These are phyloP conservation scores for Agarophyton chilense DNA, from an alignment of 23 red algal genomes.

Conservation along the genomic window DNA sequence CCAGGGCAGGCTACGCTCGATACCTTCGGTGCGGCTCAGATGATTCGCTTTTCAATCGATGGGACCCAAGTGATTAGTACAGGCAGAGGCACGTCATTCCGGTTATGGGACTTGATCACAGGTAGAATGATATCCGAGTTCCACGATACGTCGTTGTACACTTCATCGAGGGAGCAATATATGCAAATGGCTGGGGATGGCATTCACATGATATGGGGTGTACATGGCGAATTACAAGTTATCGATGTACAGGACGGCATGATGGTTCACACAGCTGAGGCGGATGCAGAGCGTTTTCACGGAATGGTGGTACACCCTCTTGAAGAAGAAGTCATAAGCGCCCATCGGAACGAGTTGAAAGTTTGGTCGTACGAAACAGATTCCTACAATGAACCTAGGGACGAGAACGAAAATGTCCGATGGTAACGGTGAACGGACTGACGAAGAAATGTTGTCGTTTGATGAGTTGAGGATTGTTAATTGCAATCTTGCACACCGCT, in stretches of 20 bases:
- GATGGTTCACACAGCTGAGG: slow-evolving; percentile 2
- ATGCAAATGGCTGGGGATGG: slow-evolving; percentile 35
- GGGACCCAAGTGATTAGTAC: slow-evolving; percentile 7
- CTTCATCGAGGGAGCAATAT: not conserved
- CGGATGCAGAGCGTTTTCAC: not conserved
- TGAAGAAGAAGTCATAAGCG: slow-evolving; percentile 32
- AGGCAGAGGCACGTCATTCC: not conserved
- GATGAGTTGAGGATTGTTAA: too few relatives aligned
- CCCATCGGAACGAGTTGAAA: not conserved
- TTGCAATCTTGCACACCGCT: too few relatives aligned
- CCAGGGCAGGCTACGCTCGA: not conserved
- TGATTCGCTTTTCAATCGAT: slow-evolving; percentile 30
- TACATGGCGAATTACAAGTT: not conserved
- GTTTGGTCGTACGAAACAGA: not conserved
- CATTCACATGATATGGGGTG: slow-evolving; percentile 4
- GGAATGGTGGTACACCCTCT: slow-evolving; percentile 9
- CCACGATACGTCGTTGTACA: not conserved
- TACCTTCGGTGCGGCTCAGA: not conserved
- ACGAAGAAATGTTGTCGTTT: not conserved
- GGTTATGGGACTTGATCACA: slow-evolving; percentile 32
- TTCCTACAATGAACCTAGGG: not conserved
- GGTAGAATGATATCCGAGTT: slow-evolving; percentile 19
- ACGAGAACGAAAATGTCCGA: too few relatives aligned
- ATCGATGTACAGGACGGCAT: slow-evolving; percentile 37
- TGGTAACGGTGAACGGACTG: too few relatives aligned